These are phyloP conservation scores for Mycena haematopus DNA, from an alignment of 768 basidiomycete species.

Conservation along the genomic window DNA sequence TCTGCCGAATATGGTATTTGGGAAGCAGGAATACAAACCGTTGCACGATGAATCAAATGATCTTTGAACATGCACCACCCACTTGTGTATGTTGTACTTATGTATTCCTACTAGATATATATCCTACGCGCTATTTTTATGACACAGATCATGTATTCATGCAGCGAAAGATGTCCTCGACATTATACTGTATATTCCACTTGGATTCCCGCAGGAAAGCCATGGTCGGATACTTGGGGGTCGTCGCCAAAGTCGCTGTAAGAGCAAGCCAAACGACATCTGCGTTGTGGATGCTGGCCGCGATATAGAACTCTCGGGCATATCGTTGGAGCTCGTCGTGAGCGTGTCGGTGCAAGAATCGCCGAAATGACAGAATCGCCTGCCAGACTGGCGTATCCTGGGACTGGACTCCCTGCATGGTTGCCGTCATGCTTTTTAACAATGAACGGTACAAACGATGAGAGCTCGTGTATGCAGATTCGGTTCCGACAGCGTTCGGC, in stretches of 20 bases:
- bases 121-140: not conserved
- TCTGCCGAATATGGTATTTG: constrained; percentile 14
- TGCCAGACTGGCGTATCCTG: constrained; percentile 84
- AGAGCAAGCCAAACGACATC: constrained; percentile 90
- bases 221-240: constrained; percentile 43
- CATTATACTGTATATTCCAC: constrained; percentile 68
- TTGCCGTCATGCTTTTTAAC: constrained; percentile 73
- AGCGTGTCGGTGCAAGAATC: constrained; percentile 71
- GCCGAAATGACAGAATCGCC: constrained; percentile 72
- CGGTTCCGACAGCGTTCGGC: constrained; percentile 58
- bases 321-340: constrained; percentile 77
- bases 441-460: constrained; percentile 83
- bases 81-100: not conserved
- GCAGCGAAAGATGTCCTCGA: constrained; percentile 39
- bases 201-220: constrained; percentile 57
- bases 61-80: not conserved
- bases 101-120: not conserved
- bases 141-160: not conserved
- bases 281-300: constrained; percentile 64
- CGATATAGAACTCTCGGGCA: constrained; percentile 69
- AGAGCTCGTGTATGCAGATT: constrained; percentile 80
- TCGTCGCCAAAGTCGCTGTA: constrained; percentile 53
- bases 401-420: constrained; percentile 69
- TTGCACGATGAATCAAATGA: constrained; percentile 6
- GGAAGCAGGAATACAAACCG: constrained; percentile 17